A percentile compares a stretch with the other conserved stretches of the same genome.
phyloP scores from a whole-genome alignment of 352 stramenopile genomes.

The Elongisporangium prolatum region DNA sequence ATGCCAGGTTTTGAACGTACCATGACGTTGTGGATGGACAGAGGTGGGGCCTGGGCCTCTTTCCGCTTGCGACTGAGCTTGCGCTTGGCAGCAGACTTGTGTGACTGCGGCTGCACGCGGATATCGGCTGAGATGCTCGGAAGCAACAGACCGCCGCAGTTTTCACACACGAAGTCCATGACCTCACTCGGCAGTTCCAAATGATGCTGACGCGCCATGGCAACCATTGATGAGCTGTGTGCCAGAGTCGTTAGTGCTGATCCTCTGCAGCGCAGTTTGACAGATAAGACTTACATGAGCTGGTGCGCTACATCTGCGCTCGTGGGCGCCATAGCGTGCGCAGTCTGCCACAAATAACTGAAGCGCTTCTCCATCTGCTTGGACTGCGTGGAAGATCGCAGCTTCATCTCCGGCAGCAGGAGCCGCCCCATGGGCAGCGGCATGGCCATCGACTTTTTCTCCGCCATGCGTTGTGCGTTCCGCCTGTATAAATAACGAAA shows the following conservation, averaged over 20 bases:
- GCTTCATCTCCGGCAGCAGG: constrained; percentile 36
- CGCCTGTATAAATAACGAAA: neutral
- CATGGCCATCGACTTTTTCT: neutral
- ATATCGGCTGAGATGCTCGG: constrained; percentile 54
- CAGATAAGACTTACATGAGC: constrained; percentile 30
- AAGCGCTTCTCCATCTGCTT: constrained; percentile 66
- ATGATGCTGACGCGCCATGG: constrained; percentile 28
- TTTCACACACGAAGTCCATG: constrained; percentile 65
- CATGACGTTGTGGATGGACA: constrained; percentile 31
- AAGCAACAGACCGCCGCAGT: constrained; percentile 51
- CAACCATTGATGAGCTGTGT: constrained; percentile 46
- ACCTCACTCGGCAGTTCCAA: constrained; percentile 34
- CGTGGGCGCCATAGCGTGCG: constrained; percentile 38
- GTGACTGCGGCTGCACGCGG: constrained; percentile 36
- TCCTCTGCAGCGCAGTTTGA: neutral
- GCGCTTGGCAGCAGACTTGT: constrained; percentile 38
- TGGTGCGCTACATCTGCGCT: constrained; percentile 40
- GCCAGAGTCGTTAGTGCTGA: neutral
- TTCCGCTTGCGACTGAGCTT: constrained; percentile 22
- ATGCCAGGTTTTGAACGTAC: constrained; percentile 11
- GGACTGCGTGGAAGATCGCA: constrained; percentile 24
- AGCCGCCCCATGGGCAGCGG: constrained; percentile 4
- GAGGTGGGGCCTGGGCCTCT: constrained; percentile 8
- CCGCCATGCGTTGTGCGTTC: neutral
- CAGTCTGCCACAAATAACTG: constrained; percentile 57